Base-by-base conservation (phyloP, 441 rosid species). In the Syzygium syzygioides region DNA sequence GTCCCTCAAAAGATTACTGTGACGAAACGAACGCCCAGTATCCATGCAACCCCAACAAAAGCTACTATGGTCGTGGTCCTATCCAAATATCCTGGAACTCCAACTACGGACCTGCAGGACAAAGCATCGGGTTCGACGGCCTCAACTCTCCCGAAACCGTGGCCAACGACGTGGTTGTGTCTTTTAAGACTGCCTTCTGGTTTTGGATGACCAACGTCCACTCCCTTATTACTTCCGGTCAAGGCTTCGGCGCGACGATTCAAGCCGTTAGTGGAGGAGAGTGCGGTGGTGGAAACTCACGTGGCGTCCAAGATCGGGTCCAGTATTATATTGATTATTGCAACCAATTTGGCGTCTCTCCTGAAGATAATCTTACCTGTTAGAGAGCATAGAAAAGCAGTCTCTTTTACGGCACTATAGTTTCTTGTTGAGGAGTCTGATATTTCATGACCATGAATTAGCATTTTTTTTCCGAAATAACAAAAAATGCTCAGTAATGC, bases 51-150 rank as follows among this genome's bases (percentile, higher is more conserved):
- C 92, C 93, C 9, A 89, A 89, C 79, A 94, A 93, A 87, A 90
- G 93, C 64, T 94, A 95, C 92, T 95, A 91, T 17, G 96, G 96
- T 41, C 94, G 95, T 3, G 94, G 96, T 53, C 95, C 95, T 9
- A 91, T 95, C 90, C 96, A 95, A 87, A 92, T 94, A 86, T 92
- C 95, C 30, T 94, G 95, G 95, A 95, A 95, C 91, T 94, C 52
- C 92, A 95, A 95, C 91, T 94, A 95, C 12, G 96, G 96, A 18
- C 94, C 96, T 0, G 95, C 95, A 2, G 96, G 95, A 13, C 79
- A 89, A 23, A 85, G 89, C 55, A 30, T 94, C 5, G 93, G 94
- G 23, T 93, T 95, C 50, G 94, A 94, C 52, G 93, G 94, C 45
- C 87, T 94, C 55, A 92, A 88, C 88, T 89, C 93, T 9, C 96